Evolutionary conservation across 495 filamentous ascomycete species (phyloP).

Genomic region (Podospora sp.): DNA sequence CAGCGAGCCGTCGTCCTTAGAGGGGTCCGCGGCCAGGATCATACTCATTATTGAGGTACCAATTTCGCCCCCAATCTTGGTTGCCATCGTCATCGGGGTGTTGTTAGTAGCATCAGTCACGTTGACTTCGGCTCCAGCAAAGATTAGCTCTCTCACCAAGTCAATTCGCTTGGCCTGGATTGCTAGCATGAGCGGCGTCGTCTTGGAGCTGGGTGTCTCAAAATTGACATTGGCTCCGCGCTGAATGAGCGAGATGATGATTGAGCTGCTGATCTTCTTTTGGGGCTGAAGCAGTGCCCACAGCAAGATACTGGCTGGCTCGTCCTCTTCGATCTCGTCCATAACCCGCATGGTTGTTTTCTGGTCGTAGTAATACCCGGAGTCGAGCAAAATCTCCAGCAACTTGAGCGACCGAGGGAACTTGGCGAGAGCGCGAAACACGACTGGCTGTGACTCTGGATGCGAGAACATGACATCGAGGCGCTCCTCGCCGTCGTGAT

Average conservation of each 20-base stretch:
- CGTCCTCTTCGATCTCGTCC: slow-evolving; percentile 43
- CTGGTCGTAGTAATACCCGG: slow-evolving; percentile 52
- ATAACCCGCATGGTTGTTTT: slow-evolving; percentile 37
- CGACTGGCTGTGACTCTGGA: slow-evolving; percentile 37
- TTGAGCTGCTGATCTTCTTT: slow-evolving; percentile 48
- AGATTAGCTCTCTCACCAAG: slow-evolving; percentile 45
- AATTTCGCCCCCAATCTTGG: slow-evolving; percentile 49
- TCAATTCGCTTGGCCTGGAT: slow-evolving; percentile 47
- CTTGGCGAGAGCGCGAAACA: slow-evolving; percentile 45
- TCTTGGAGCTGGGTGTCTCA: slow-evolving; percentile 44
- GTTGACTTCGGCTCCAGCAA: slow-evolving; percentile 50
- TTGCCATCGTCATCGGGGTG: slow-evolving; percentile 52
- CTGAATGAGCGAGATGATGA: slow-evolving; percentile 47
- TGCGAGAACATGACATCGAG: slow-evolving; percentile 46
- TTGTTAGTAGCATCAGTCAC: slow-evolving; percentile 46
- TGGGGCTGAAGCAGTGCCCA: slow-evolving; percentile 53
- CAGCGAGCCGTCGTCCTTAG: slow-evolving; percentile 52
- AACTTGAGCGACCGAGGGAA: slow-evolving; percentile 49
- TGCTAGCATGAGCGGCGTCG: slow-evolving; percentile 53
- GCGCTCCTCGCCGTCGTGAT: slow-evolving; percentile 42
- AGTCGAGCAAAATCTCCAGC: slow-evolving; percentile 45
- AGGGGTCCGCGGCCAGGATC: slow-evolving; percentile 48
- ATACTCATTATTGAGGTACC: slow-evolving; percentile 48
- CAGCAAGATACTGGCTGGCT: slow-evolving; percentile 47
- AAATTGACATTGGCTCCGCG: slow-evolving; percentile 51